Percentiles rank a stretch among this genome's conserved stretches.
phyloP scores from a whole-genome alignment of 2,329 filamentous ascomycete species.

The Macrophomina tecta region DNA sequence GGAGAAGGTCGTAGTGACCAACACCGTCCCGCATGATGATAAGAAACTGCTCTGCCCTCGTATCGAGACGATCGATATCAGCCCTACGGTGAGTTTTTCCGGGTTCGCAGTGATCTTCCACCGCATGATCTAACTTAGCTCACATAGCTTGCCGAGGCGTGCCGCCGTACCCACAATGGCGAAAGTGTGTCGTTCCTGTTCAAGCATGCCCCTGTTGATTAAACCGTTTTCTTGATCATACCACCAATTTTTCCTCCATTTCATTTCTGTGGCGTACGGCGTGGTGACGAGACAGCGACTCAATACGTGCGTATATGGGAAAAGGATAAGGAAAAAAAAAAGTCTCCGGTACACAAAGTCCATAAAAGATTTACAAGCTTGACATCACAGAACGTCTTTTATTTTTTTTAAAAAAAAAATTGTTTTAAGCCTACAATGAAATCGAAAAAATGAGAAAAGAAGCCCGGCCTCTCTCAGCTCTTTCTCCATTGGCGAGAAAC shows the following conservation, averaged over 20 bases:
- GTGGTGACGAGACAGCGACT: conserved; percentile 16
- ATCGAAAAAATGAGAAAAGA: background rate
- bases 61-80: conserved; percentile 90
- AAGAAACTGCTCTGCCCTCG: conserved; percentile 80
- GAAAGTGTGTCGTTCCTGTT: conserved; percentile 73
- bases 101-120: background rate
- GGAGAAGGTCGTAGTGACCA: conserved; percentile 84
- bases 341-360: background rate
- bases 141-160: conserved; percentile 68
- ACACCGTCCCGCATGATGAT: conserved; percentile 81
- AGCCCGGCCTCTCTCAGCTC: background rate
- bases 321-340: background rate
- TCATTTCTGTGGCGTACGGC: conserved; percentile 24
- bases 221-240: conserved; percentile 27
- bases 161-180: conserved; percentile 74
- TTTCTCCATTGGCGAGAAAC: background rate
- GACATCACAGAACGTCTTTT: background rate
- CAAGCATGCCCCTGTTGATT: conserved; percentile 66
- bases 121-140: conserved; percentile 26
- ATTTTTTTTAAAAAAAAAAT: background rate
- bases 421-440: background rate
- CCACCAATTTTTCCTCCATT: background rate
- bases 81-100: conserved; percentile 66
- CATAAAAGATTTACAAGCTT: background rate
- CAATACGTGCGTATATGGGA: background rate